Conservation (phyloP, 176 grass and related monocot genomes). For the Eragrostis curvula region DNA sequence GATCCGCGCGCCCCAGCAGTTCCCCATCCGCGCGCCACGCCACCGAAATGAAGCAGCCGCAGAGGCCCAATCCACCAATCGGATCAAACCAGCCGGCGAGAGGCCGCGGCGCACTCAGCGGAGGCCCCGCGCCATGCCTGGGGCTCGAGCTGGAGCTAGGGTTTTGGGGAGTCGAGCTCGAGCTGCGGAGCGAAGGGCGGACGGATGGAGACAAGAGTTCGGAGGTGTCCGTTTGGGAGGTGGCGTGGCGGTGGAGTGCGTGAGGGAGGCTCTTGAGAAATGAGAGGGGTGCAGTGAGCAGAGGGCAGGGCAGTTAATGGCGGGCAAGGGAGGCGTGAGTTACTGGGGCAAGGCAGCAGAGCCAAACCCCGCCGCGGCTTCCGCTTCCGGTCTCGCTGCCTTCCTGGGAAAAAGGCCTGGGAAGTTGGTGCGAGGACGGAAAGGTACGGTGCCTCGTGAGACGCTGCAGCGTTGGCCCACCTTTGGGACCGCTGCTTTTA, state of each 20-base stretch:
- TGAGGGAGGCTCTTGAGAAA: neutral
- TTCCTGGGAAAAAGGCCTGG: conserved; percentile 32
- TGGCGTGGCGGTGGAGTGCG: conserved; percentile 38
- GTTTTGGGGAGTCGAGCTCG: conserved; percentile 3
- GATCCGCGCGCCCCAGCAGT: conserved; percentile 74
- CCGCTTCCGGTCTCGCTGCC: neutral
- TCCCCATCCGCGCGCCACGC: conserved; percentile 63
- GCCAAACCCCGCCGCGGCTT: conserved; percentile 10
- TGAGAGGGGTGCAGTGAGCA: neutral
- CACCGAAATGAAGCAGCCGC: neutral
- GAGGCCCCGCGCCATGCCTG: neutral
- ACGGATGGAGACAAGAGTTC: neutral
- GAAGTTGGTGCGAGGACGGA: conserved; percentile 12
- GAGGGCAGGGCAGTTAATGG: conserved; percentile 41
- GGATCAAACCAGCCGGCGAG: neutral
- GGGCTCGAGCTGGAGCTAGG: conserved; percentile 26
- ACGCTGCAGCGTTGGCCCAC: conserved; percentile 22
- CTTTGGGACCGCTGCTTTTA: neutral
- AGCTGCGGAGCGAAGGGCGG: neutral
- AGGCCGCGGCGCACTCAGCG: neutral
- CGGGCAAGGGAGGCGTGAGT: conserved; percentile 50
- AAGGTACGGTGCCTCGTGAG: conserved; percentile 14
- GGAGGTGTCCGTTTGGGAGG: neutral
- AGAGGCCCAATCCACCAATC: neutral
- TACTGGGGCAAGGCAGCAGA: conserved; percentile 6